A percentile compares a stretch with the other conserved stretches of the same genome.
phyloP scores from a whole-genome alignment of 1,284 basidiomycete genomes.

The Trametes pubescens region DNA sequence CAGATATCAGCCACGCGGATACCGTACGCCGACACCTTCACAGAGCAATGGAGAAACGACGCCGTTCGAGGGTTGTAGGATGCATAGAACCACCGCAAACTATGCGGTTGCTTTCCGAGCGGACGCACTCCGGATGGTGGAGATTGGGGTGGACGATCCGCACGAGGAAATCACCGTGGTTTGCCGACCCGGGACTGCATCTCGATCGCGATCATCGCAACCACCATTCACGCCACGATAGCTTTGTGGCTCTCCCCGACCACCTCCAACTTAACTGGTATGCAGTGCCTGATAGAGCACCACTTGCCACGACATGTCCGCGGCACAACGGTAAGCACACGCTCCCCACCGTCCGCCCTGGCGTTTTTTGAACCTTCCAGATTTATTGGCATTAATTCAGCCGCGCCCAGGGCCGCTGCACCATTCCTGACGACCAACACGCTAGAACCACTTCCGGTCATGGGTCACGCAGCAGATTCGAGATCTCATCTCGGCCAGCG shows the following conservation, averaged over 20 bases:
- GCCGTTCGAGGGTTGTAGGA: no score
- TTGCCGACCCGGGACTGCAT: background rate
- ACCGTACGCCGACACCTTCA: background rate
- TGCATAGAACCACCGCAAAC: no score
- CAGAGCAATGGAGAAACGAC: no score
- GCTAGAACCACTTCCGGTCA: constrained; percentile 12
- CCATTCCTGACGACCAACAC: constrained; percentile 3
- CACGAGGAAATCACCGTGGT: background rate
- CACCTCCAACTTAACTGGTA: background rate
- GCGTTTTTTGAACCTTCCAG: background rate
- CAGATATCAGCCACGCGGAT: background rate
- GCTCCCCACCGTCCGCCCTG: background rate
- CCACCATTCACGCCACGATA: background rate
- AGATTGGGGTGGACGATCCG: background rate
- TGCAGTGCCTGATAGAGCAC: no score
- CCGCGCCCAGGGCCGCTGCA: background rate
- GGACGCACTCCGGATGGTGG: background rate
- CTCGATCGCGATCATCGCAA: constrained; percentile 5
- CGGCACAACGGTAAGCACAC: no score
- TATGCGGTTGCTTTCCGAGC: no score
- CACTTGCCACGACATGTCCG: no score
- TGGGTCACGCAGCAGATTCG: constrained; percentile 5
- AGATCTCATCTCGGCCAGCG: constrained; percentile 4
- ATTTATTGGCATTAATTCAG: background rate
- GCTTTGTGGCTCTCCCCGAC: background rate